Percentiles rank a stretch among this genome's conserved stretches.
Conservation (phyloP, 495 filamentous ascomycete species). For the Lepidopterella palustris region DNA sequence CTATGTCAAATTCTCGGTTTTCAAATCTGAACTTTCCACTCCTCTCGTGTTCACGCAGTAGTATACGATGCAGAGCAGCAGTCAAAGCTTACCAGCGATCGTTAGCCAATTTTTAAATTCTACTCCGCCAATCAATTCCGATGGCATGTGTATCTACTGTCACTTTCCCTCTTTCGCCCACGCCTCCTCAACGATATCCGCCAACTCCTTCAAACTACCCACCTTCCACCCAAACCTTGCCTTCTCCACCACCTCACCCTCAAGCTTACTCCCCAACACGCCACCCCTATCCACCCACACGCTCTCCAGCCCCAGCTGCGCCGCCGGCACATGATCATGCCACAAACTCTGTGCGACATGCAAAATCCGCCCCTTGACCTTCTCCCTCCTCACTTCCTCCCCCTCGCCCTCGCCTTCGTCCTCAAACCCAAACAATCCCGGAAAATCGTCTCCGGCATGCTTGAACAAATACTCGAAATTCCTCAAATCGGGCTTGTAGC, state of each 20-base stretch:
- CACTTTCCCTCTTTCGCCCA: conserved; percentile 4
- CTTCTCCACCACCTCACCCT: conserved; percentile 33
- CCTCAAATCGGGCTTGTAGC: conserved; percentile 61
- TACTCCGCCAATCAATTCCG: too few species aligned
- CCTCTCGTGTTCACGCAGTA: too few species aligned
- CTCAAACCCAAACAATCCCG: neutral
- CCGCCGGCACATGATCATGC: conserved; percentile 66
- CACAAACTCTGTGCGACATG: conserved; percentile 65
- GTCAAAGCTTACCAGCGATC: too few species aligned
- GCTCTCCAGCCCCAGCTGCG: conserved; percentile 53
- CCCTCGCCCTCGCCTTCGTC: neutral
- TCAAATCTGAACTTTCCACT: too few species aligned
- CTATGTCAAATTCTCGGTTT: too few species aligned
- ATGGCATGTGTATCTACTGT: too few species aligned
- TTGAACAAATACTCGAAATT: conserved; percentile 64
- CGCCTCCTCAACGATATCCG: conserved; percentile 54
- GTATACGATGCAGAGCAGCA: too few species aligned
- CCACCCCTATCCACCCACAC: conserved; percentile 62
- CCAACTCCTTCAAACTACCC: conserved; percentile 63
- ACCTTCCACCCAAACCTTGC: conserved; percentile 53
- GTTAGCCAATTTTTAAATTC: too few species aligned
- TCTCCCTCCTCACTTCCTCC: conserved; percentile 36
- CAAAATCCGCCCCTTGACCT: conserved; percentile 46
- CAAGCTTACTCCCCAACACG: conserved; percentile 15
- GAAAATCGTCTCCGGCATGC: conserved; percentile 49